phyloP scores from a whole-genome alignment of 2,329 filamentous ascomycete genomes.

The Alternaria viburni region DNA sequence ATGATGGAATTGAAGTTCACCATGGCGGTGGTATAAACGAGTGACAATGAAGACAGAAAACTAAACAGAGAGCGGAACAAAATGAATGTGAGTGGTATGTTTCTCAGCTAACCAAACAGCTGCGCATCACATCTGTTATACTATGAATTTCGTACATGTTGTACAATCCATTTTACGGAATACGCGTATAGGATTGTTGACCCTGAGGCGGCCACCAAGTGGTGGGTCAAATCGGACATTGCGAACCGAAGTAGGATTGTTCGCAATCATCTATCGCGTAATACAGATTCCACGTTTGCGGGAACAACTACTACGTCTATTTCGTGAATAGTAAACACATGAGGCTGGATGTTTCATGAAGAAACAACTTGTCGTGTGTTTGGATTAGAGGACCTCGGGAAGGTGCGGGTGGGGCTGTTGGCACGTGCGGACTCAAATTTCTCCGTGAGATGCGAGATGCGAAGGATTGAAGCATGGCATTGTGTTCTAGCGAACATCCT shows the following conservation, averaged over 20 bases:
- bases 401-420: not conserved
- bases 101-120: no score
- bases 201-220: not conserved
- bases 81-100: not conserved
- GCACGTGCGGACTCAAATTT: not conserved
- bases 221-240: not conserved
- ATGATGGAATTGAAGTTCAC: slow-evolving; percentile 24
- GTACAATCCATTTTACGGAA: no score
- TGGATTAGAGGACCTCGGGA: not conserved
- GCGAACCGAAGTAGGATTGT: not conserved
- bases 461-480: not conserved
- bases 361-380: not conserved
- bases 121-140: not conserved
- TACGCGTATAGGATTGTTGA: not conserved
- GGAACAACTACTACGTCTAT: not conserved
- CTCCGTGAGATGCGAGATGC: not conserved
- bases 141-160: no score
- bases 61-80: not conserved
- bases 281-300: not conserved
- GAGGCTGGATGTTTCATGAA: not conserved
- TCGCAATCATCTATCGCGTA: not conserved
- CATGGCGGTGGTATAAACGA: slow-evolving; percentile 12
- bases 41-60: not conserved
- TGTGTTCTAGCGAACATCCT: not conserved
- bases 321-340: not conserved